Evolutionary conservation across 768 basidiomycete genomes (phyloP), one percentile per base, ranked within the genome.

Genomic region (Russula olivacea): DNA sequence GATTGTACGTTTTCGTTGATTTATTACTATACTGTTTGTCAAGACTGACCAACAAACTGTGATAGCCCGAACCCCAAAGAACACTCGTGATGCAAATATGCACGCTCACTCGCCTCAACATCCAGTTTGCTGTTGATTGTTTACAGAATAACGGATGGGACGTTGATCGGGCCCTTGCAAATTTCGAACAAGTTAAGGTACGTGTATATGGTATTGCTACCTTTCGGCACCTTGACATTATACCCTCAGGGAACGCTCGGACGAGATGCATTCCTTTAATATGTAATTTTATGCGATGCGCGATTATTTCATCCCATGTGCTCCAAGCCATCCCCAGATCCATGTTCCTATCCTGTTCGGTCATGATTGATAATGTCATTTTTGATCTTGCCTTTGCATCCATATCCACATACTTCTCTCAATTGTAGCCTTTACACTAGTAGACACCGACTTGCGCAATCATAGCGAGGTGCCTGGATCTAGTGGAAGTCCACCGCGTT

Each of bases 111-210:
- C 81, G 85, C 23, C 78, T 99, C 70, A 97, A 90, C 64, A 82
- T 83, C 17, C 80, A 83, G 68, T 96, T 84, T 69, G 83, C 93
- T 7, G 76, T 88, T n/a, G 86, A 97, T 63, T 98, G 96, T 71
- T 74, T 98, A 63, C 78, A 83, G 68, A 86, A 85, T 54, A 97
- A 95, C 71, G 84, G 77, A 9, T 98, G 94, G 94, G 84, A 94
- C 71, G 69, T 90, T 55, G 84, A 85, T 50, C 79, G 81, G 62
- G 97, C 97, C 0, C 70, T 93, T 28, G 80, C 81, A 55, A 95
- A 96, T 71, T 98, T 93, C 74, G 85, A 93, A 70, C 81, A 89
- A 72, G 89, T 98, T 69, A 90, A 89, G 83, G 90, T 90, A 63
- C 21, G 61, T 70, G 85, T 62, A 72, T 80, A 72, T 80, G 61